Base-by-base conservation (phyloP, 306 rosid genomes). In the Trifolium subterraneum region DNA sequence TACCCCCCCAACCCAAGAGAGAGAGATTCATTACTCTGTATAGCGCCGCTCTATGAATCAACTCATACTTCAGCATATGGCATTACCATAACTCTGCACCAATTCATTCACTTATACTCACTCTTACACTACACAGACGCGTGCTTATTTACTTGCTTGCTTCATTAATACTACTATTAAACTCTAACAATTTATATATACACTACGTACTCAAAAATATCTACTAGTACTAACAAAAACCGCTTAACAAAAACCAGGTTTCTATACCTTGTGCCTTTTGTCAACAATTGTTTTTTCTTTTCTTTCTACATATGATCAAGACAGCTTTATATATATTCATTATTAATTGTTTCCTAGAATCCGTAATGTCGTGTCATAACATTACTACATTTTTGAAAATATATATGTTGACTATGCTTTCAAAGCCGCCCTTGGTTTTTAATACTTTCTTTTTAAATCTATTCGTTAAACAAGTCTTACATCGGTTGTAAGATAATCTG, bases 261-360 rank as follows among this genome's bases (percentile, higher is more conserved):
- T 44, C 20, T 48, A 48, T 15, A 48, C 20, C 54, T 48, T 48
- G 54, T 48, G 54, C 54, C 19, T 44, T 44, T 44, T 12, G 48
- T 14, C n/a, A 42, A 12, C n/a, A 42, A 35, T 35, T 35, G 9
- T 6, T 35, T 35, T 35, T 6, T 1, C 0, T 4, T 31, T 31
- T 31, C n/a, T 4, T 31, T 5, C 36, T 33, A 33, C 36, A 8
- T 35, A 35, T 33, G 36, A 35, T 36, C 10, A 41, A 41, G 47
- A 41, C 47, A 10, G 47, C 39, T 8, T 36, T 7, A 10, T 41
- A 41, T 41, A 10, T 13, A 22, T 8, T 11, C 22, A 4, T 29
- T 29, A 5, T 29, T 29, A 29, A 29, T 55, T 56, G 61, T 73
- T 79, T 72, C 64, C 64, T 79, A 42, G 56, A 20, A 79, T 79